Percentiles rank a stretch among this genome's conserved stretches.
phyloP scores from a whole-genome alignment of 345 rosid genomes.

The Citrus australasica region DNA sequence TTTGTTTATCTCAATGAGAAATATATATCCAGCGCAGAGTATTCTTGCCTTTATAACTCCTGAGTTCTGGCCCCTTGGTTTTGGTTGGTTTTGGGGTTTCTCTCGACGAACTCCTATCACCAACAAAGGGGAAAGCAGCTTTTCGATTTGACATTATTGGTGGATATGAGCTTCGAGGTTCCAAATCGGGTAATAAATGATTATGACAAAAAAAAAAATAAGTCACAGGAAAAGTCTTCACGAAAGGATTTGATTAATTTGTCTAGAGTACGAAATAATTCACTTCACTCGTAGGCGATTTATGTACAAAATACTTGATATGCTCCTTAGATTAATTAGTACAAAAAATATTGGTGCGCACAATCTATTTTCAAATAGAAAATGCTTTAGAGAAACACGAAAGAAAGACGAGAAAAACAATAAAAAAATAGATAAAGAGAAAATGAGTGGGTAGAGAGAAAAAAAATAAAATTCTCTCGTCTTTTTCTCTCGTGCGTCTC shows the following conservation, averaged over 20 bases:
- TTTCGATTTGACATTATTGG: neutral
- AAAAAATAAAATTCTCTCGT: too few species aligned
- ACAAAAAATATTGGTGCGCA: neutral
- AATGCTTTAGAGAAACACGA: too few species aligned
- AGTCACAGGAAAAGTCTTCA: neutral
- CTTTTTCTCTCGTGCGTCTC: too few species aligned
- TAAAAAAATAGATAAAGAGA: too few species aligned
- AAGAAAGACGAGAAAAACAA: too few species aligned
- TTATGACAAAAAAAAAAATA: neutral
- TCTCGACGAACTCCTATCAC: neutral
- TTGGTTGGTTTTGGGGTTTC: neutral
- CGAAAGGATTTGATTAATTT: too few species aligned
- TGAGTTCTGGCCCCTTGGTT: neutral
- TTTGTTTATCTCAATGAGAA: neutral
- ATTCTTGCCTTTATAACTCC: neutral
- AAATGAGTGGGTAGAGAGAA: too few species aligned
- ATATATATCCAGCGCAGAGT: too few species aligned
- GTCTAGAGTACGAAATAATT: too few species aligned
- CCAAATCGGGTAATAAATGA: slow-evolving; percentile 6
- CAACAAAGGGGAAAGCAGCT: neutral
- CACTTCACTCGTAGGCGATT: neutral
- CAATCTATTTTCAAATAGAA: too few species aligned
- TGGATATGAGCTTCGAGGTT: slow-evolving; percentile 7
- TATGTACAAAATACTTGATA: neutral
- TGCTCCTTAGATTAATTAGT: neutral